A percentile compares a stretch with the other conserved stretches of the same genome.
These are phyloP conservation scores for Aureobasidium sp. DNA, from an alignment of 2,329 filamentous ascomycete species.

Conservation along the genomic window DNA sequence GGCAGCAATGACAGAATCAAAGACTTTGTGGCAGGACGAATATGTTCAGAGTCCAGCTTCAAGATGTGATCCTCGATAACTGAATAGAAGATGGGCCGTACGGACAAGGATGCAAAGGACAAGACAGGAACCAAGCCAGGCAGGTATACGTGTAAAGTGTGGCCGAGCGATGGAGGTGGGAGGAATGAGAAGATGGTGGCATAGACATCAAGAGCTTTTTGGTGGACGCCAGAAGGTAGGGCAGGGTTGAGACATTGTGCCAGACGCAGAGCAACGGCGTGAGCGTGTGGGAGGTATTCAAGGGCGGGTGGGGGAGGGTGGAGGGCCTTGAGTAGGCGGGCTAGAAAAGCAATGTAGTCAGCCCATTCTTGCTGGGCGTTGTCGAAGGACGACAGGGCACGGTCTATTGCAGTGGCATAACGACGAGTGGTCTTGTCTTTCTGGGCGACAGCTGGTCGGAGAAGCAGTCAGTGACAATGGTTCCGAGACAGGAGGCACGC, in stretches of 20 bases:
- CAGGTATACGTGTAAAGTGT: constrained; percentile 79
- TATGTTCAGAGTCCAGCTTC: constrained; percentile 58
- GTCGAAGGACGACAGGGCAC: constrained; percentile 83
- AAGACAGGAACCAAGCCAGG: constrained; percentile 83
- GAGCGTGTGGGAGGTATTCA: constrained; percentile 71
- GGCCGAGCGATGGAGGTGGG: constrained; percentile 56
- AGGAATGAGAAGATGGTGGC: constrained; percentile 81
- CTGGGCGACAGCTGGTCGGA: background rate
- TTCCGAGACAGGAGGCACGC: background rate
- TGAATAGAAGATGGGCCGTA: constrained; percentile 76
- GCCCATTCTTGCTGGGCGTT: constrained; percentile 96
- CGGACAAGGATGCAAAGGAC: constrained; percentile 89
- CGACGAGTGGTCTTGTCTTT: constrained; percentile 65
- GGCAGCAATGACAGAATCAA: constrained; percentile 84
- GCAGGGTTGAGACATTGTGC: constrained; percentile 93
- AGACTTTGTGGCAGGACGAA: constrained; percentile 84
- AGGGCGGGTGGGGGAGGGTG: constrained; percentile 74
- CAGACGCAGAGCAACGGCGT: constrained; percentile 77
- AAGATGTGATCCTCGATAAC: constrained; percentile 77
- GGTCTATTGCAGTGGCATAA: constrained; percentile 83
- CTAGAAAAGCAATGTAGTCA: constrained; percentile 96
- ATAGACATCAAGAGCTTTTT: constrained; percentile 94
- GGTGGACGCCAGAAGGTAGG: constrained; percentile 91
- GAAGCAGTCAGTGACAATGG: background rate
- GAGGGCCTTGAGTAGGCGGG: constrained; percentile 82